Evolutionary conservation across 164 flowering plant genomes (phyloP), one percentile per base, ranked within the genome.

Genomic region (Aristolochia fimbriata): DNA sequence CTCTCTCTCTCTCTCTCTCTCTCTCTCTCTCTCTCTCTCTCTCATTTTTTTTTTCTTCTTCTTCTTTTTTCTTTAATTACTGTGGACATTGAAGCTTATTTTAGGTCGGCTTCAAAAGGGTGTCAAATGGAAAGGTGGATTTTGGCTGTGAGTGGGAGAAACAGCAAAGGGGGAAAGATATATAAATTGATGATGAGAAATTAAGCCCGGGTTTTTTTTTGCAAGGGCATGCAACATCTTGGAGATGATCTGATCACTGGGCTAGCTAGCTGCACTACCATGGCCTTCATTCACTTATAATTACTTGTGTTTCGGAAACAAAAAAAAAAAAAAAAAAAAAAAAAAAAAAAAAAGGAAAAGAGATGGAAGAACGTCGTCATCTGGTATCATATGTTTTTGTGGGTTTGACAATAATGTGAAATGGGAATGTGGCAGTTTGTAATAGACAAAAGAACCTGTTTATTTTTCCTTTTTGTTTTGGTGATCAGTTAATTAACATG

Each of bases 41-140:
- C 43, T 37, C 43, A 3, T 7, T 31, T 10, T 37, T 37, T 37
- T 37, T 57, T 17, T 31, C 20, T 4, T 62, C 58, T 58, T 48
- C 17, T 58, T 27, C 61, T 64, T 47, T 61, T 54, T 41, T 58
- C n/a, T 51, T 53, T 67, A 47, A 20, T 47, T 52, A 57, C 48
- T 46, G 62, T 66, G 63, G 61, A 57, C 58, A 61, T 60, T 70
- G 77, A 70, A 66, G 73, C 68, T 67, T 59, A 47, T 70, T 73
- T 73, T 73, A 66, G 73, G 66, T 73, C 56, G 73, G 74, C 77
- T 73, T 73, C 77, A 61, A 48, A 37, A 46, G 62, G 61, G 70
- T 63, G 74, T 70, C 69, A 55, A n/a, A 62, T 63, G 56, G 37
- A 57, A 33, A n/a, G 13, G 48, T 33, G 55, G 43, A 16, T 21